phyloP scores from a whole-genome alignment of 202 grass and related monocot species.

The Panicum hallii region DNA sequence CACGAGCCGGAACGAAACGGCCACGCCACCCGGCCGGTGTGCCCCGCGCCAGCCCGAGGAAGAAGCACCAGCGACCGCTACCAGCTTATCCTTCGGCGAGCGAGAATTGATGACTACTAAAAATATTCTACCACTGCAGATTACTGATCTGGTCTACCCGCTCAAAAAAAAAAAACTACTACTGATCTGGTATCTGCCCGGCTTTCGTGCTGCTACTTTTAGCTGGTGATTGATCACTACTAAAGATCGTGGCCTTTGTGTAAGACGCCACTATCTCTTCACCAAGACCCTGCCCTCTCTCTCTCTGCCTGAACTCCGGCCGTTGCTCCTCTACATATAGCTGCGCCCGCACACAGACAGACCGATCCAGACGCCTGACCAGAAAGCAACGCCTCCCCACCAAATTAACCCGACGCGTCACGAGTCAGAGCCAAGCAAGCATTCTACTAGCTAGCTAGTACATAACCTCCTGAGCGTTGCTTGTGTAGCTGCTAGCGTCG shows the following conservation, averaged over 20 bases:
- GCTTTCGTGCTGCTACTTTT: constrained; percentile 33
- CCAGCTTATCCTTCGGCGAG: neutral
- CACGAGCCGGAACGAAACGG: too few species aligned
- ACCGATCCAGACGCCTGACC: constrained; percentile 20
- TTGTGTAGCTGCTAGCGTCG: too few species aligned
- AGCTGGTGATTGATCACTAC: constrained; percentile 23
- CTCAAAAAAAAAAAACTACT: neutral
- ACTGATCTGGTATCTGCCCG: neutral
- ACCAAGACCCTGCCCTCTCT: neutral
- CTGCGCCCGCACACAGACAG: neutral
- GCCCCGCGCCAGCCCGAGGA: too few species aligned
- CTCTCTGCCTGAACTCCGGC: neutral
- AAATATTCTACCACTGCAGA: too few species aligned
- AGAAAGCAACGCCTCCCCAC: neutral
- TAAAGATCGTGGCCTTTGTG: constrained; percentile 48
- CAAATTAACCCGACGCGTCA: neutral
- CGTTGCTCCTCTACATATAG: constrained; percentile 39
- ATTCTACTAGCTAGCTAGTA: too few species aligned
- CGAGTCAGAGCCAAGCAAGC: neutral
- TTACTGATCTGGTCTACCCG: too few species aligned
- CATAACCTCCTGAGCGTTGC: neutral
- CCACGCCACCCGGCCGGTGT: too few species aligned
- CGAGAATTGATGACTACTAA: neutral
- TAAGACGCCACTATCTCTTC: constrained; percentile 54
- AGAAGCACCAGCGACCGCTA: too few species aligned